These are phyloP conservation scores for Colletotrichum zoysiae DNA, from an alignment of 2,329 filamentous ascomycete species.

Conservation along the genomic window DNA sequence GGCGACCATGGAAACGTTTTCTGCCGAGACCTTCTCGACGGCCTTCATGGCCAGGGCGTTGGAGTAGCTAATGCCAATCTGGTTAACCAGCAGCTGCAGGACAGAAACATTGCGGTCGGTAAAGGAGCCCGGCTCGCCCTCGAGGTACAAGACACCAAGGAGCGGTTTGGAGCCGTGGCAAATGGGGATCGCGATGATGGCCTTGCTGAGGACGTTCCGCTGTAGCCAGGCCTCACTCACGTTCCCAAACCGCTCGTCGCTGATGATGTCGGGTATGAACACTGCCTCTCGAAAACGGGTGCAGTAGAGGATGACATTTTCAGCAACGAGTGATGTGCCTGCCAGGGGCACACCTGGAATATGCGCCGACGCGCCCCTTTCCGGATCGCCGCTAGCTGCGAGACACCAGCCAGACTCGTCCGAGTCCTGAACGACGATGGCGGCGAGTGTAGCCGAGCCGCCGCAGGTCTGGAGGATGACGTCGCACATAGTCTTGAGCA, in stretches of 20 bases:
- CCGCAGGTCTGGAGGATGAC: conserved; percentile 85
- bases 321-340: conserved; percentile 76
- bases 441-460: conserved; percentile 76
- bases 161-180: conserved; percentile 78
- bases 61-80: conserved; percentile 80
- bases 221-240: conserved; percentile 77
- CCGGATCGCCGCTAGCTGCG: conserved; percentile 79
- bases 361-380: conserved; percentile 75
- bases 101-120: conserved; percentile 79
- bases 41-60: conserved; percentile 77
- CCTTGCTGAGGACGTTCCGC: conserved; percentile 76
- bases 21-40: conserved; percentile 81
- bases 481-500: conserved; percentile 84
- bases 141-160: conserved; percentile 81
- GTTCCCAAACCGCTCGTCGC: conserved; percentile 83
- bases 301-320: conserved; percentile 82
- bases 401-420: conserved; percentile 76
- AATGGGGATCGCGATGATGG: conserved; percentile 85
- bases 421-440: conserved; percentile 79
- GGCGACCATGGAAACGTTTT: conserved; percentile 82
- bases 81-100: conserved; percentile 79
- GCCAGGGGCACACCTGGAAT: conserved; percentile 74
- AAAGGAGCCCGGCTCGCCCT: conserved; percentile 80
- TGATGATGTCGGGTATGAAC: conserved; percentile 79
- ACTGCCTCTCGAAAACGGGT: conserved; percentile 81